Percentiles rank a stretch among this genome's conserved stretches.
phyloP scores from a whole-genome alignment of 495 filamentous ascomycete genomes.

The Hyphodiscus hymeniophilus region DNA sequence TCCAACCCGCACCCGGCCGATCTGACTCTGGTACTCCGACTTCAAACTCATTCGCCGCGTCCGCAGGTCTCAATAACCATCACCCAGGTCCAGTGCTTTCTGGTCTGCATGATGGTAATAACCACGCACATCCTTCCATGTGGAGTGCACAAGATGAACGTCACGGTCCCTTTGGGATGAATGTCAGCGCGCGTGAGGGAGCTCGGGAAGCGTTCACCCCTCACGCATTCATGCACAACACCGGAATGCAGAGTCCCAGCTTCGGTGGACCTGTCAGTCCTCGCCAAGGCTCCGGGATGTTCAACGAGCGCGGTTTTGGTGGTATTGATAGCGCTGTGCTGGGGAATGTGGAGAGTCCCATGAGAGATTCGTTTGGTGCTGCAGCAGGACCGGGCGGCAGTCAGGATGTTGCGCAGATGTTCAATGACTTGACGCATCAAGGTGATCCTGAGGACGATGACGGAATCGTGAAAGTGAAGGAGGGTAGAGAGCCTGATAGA shows the following conservation, averaged over 20 bases:
- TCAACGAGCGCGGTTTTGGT: slow-evolving; percentile 19
- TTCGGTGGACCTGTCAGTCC: slow-evolving; percentile 10
- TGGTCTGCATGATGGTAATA: slow-evolving; percentile 12
- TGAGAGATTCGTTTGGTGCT: slow-evolving; percentile 17
- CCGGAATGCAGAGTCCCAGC: slow-evolving; percentile 13
- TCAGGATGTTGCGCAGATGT: slow-evolving; percentile 42
- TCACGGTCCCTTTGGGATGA: slow-evolving; percentile 17
- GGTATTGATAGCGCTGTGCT: slow-evolving; percentile 18
- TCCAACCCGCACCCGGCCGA: slow-evolving; percentile 24
- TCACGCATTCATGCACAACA: slow-evolving; percentile 17
- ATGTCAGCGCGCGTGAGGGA: background rate
- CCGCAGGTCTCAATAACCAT: slow-evolving; percentile 11
- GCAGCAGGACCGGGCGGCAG: slow-evolving; percentile 21
- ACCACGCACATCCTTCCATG: slow-evolving; percentile 18
- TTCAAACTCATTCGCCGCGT: slow-evolving; percentile 18
- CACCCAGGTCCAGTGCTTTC: slow-evolving; percentile 11
- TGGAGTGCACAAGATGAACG: slow-evolving; percentile 13
- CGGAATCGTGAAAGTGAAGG: slow-evolving; percentile 5
- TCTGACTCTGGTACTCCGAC: slow-evolving; percentile 23
- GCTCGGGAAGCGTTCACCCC: slow-evolving; percentile 21
- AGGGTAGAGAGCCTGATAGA: slow-evolving; percentile 4
- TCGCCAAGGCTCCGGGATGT: slow-evolving; percentile 12
- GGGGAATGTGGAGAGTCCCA: slow-evolving; percentile 11
- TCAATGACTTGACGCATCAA: slow-evolving; percentile 41
- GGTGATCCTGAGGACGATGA: slow-evolving; percentile 33